phyloP scores from a whole-genome alignment of 2,329 filamentous ascomycete genomes.

The Fusarium pininemorale region DNA sequence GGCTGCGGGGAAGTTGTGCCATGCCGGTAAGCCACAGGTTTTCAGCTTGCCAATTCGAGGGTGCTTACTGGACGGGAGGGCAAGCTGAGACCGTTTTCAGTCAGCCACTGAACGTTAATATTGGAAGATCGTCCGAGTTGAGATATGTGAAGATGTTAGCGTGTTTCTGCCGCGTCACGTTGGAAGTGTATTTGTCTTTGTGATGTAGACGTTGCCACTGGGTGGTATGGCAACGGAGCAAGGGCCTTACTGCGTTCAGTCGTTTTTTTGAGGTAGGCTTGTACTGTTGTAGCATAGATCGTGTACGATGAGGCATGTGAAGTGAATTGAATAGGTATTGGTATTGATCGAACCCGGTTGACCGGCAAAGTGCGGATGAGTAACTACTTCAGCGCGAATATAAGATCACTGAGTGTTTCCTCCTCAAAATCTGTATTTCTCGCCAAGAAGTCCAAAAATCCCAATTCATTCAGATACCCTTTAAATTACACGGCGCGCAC shows the following conservation, averaged over 20 bases:
- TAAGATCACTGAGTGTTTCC: background rate
- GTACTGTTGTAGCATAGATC: background rate
- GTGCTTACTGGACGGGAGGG: background rate
- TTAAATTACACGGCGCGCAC: background rate
- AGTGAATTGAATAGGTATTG: background rate
- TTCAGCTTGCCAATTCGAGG: background rate
- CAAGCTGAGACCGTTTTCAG: background rate
- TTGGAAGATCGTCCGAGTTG: background rate
- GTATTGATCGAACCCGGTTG: too few relatives aligned
- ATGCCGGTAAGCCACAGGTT: background rate
- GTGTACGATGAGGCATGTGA: background rate
- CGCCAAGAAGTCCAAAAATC: too few relatives aligned
- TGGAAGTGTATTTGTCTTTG: rapidly evolving
- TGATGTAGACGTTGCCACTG: background rate
- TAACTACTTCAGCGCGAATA: background rate
- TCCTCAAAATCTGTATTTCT: background rate
- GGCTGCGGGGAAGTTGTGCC: background rate
- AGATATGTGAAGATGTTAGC: background rate
- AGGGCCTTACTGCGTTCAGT: background rate
- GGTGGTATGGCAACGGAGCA: background rate
- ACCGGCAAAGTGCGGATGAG: too few relatives aligned
- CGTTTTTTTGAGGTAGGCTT: rapidly evolving
- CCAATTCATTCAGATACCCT: rapidly evolving
- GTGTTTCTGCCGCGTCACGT: background rate
- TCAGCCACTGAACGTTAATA: background rate